A percentile compares a stretch with the other conserved stretches of the same genome.
Evolutionary conservation across 2,329 filamentous ascomycete species (phyloP).

Genomic region (Colletotrichum sp.): DNA sequence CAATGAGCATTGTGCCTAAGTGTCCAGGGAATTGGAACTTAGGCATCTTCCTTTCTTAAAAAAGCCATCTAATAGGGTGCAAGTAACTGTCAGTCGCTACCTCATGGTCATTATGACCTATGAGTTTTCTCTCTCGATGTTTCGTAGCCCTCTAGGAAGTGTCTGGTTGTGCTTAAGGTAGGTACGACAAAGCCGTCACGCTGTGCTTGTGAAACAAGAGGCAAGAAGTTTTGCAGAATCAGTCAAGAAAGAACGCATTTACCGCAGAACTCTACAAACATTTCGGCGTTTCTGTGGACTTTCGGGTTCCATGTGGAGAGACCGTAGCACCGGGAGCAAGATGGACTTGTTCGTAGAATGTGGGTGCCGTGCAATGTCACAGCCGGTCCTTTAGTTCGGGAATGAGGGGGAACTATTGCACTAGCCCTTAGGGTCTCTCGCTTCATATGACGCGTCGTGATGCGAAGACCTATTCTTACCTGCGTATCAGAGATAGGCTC

Average conservation of each 20-base stretch:
- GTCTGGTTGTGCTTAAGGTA: not conserved
- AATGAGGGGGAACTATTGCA: not conserved
- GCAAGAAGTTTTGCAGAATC: not conserved
- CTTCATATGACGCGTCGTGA: not conserved
- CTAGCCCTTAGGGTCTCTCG: not conserved
- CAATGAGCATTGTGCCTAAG: not conserved
- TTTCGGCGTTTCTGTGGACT: not conserved
- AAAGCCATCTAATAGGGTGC: not conserved
- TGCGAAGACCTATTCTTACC: not conserved
- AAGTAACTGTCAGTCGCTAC: not conserved
- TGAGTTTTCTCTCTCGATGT: not conserved
- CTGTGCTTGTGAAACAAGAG: not conserved
- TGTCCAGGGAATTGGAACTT: not conserved
- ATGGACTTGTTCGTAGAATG: not conserved
- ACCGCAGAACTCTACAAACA: not conserved
- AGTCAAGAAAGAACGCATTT: not conserved
- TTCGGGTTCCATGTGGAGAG: not conserved
- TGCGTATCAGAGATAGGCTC: not conserved
- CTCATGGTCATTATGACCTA: not conserved
- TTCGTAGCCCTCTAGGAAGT: not conserved
- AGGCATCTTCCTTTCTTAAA: not conserved
- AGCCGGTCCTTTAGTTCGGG: not conserved
- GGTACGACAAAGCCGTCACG: not conserved
- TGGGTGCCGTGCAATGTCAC: not conserved
- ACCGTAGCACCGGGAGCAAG: not conserved